Evolutionary conservation across 352 stramenopile species (phyloP).

Genomic region (Phytophthora fragariaefolia): DNA sequence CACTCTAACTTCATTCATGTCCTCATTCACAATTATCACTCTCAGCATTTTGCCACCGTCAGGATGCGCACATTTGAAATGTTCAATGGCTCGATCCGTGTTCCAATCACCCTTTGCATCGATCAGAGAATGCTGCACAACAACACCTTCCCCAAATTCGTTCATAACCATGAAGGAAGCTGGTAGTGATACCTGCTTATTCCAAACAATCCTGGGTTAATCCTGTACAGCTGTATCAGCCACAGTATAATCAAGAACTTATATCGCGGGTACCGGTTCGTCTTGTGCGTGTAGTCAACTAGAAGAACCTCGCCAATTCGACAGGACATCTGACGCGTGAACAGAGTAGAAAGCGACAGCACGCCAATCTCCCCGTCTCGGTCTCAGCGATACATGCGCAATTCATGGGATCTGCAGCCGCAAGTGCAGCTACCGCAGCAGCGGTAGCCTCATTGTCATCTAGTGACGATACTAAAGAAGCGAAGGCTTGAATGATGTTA

Average conservation of each 20-base stretch:
- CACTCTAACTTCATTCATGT: too few species aligned
- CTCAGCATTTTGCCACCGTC: too few species aligned
- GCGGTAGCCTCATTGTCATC: background rate
- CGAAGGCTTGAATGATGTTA: background rate
- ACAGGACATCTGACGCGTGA: background rate
- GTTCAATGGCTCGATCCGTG: background rate
- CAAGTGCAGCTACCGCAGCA: background rate
- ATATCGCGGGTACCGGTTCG: background rate
- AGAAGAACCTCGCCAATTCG: background rate
- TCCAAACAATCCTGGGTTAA: too few species aligned
- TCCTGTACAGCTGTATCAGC: too few species aligned
- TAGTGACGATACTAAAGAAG: background rate
- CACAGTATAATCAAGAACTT: too few species aligned
- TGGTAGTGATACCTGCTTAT: background rate
- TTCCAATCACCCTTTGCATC: background rate
- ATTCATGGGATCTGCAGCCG: background rate
- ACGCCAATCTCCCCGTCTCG: background rate
- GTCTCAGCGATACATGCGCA: background rate
- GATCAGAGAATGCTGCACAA: background rate
- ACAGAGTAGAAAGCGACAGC: background rate
- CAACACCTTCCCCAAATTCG: background rate
- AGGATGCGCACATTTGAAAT: background rate
- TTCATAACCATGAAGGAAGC: background rate
- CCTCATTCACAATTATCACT: too few species aligned
- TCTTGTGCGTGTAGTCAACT: background rate